Base-by-base conservation (phyloP, 2,329 filamentous ascomycete genomes). In the Colletotrichum truncatum region DNA sequence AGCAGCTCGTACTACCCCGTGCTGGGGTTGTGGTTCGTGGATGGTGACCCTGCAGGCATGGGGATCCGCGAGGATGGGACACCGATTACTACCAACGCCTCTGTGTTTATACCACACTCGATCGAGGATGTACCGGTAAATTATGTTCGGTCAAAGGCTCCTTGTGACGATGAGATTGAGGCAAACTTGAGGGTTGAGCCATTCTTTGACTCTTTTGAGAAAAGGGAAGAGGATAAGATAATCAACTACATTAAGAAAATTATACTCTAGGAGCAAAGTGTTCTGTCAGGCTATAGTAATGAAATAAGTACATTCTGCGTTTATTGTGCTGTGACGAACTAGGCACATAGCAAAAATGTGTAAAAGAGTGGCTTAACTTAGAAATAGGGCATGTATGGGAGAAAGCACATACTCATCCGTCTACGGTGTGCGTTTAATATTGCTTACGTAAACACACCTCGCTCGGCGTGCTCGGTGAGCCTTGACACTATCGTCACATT, bases 11-110 rank as follows among this genome's bases (percentile, higher is more conserved):
- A 25, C 8, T 60, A 23, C 11, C 57, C 57, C 26, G 57, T 60
- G 11, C 49, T 60, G 12, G 57, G 38, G 3, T 18, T 60, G 9
- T 60, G 57, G 57, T 30, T 51, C 12, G 18, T 59, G 8, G 55
- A 59, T 9, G 55, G 55, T 16, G 55, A 51, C 10, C 12, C 16
- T 1, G 55, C 25, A 25, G 45, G 43, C 3, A 59, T 59, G 32
- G 32, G 45, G 2, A 51, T 59, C 16, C 32, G 32, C 6, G 45
- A 59, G n/a, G 34, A 51, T 10, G 12, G 16, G 16, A 41, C 55
- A 6, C 45, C 25, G 2, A 28, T 51, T 14, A 59, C 55, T 4
- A 59, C 55, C 5, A 59, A 59, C 6, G 46, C 55, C 4, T 41
- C 55, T 2, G 43, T 59, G 1, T 59, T 59, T 21, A 41, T 51